Evolutionary conservation across 208 protist genomes (phyloP).

Genomic region (Endotrypanum monterogeii): DNA sequence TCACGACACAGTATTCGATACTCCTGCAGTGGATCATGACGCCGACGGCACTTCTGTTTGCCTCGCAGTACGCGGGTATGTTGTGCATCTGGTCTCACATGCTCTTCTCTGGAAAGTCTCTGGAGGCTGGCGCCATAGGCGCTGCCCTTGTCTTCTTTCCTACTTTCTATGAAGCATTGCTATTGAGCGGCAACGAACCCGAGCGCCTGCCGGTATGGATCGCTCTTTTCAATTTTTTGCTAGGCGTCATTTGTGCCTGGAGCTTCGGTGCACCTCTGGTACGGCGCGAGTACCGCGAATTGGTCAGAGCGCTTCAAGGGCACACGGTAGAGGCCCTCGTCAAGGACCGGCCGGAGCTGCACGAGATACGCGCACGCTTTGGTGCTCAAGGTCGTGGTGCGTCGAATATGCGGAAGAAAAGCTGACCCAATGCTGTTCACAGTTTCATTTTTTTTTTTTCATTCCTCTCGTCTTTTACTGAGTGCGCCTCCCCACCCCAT

Average conservation of each 20-base stretch:
- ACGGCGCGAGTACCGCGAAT: constrained; percentile 34
- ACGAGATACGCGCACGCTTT: constrained; percentile 19
- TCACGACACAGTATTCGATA: constrained; percentile 12
- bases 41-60: constrained; percentile 25
- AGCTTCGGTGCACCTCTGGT: constrained; percentile 37
- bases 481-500: neutral
- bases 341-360: constrained; percentile 43
- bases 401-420: constrained; percentile 11
- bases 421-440: neutral
- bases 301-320: constrained; percentile 32
- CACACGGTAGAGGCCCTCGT: constrained; percentile 39
- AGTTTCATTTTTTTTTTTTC: neutral
- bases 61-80: constrained; percentile 38
- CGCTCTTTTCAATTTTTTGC: constrained; percentile 42
- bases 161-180: constrained; percentile 49
- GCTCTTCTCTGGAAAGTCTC: constrained; percentile 30
- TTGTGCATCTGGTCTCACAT: constrained; percentile 41
- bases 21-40: constrained; percentile 25
- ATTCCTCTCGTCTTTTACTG: neutral
- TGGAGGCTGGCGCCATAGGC: constrained; percentile 29
- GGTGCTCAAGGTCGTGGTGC: constrained; percentile 1
- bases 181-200: constrained; percentile 46
- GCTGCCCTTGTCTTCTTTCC: constrained; percentile 47
- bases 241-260: constrained; percentile 36
- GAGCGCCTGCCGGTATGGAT: constrained; percentile 40